phyloP scores from a whole-genome alignment of 805 yeast species.

The Wickerhamomyces subpelliculosus region DNA sequence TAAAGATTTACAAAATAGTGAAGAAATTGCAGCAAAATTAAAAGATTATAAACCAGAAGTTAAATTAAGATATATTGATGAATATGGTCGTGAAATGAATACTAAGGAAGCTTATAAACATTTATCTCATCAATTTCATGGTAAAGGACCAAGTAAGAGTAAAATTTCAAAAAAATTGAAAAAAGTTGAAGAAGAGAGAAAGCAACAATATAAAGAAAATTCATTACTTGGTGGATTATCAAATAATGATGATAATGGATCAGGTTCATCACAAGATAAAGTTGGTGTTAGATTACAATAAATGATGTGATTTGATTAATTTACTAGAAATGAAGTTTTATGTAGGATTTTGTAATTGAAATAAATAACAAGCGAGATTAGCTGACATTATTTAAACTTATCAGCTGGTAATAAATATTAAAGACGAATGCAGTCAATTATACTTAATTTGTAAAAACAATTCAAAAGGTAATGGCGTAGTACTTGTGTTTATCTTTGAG shows the following conservation, averaged over 20 bases:
- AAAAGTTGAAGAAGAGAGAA: conserved; percentile 13
- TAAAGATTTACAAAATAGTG: conserved; percentile 4
- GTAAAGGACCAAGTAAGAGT: conserved; percentile 24
- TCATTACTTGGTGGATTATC: background rate
- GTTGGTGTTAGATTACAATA: conserved; percentile 1
- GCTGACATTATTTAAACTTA: too few relatives aligned
- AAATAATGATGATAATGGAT: background rate
- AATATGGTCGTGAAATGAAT: conserved; percentile 39
- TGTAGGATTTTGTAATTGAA: too few relatives aligned
- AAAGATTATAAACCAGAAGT: conserved; percentile 39
- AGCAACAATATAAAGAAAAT: conserved; percentile 3
- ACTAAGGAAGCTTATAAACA: conserved; percentile 55
- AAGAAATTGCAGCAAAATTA: conserved; percentile 13
- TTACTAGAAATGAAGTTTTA: background rate
- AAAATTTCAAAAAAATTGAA: conserved; percentile 17
- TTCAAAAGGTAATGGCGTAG: too few relatives aligned
- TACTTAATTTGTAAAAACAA: too few relatives aligned
- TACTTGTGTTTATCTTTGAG: too few relatives aligned
- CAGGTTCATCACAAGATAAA: background rate
- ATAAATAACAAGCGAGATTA: too few relatives aligned
- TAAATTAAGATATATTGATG: conserved; percentile 44
- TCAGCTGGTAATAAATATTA: too few relatives aligned
- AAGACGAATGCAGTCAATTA: too few relatives aligned
- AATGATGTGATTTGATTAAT: background rate
- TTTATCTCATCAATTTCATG: conserved; percentile 57